Conservation (phyloP, 345 rosid species). For the Pugionium cornutum region DNA sequence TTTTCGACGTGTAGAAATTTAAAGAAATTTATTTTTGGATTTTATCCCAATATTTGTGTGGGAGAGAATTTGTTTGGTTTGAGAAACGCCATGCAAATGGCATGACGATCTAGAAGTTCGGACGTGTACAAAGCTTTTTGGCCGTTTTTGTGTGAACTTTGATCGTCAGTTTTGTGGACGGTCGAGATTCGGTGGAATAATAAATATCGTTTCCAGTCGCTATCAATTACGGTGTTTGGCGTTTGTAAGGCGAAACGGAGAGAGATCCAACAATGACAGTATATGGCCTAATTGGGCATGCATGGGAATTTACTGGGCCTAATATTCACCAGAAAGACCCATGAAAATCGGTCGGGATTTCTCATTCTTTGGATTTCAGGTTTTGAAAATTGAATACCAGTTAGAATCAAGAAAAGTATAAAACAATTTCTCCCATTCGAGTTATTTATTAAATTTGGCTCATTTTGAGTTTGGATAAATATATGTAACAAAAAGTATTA, state of each 20-base stretch:
- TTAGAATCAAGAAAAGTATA: too few species aligned
- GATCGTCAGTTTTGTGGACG: conserved; percentile 15
- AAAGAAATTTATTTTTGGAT: background rate
- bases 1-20: background rate
- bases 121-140: conserved; percentile 2
- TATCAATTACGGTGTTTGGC: conserved; percentile 1
- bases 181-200: background rate
- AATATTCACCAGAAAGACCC: background rate
- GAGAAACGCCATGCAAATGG: conserved; percentile 25
- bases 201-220: conserved; percentile 20
- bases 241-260: background rate
- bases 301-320: background rate
- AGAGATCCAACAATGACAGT: background rate
- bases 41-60: conserved; percentile 13
- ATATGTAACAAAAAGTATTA: too few species aligned
- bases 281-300: background rate
- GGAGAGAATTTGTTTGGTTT: background rate
- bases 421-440: too few species aligned
- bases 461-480: too few species aligned
- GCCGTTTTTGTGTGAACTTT: conserved; percentile 2
- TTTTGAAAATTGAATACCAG: too few species aligned
- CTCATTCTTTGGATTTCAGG: too few species aligned
- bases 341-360: too few species aligned
- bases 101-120: conserved; percentile 22
- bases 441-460: too few species aligned